Conservation (phyloP, 768 basidiomycete genomes). For the Mycena amicta region DNA sequence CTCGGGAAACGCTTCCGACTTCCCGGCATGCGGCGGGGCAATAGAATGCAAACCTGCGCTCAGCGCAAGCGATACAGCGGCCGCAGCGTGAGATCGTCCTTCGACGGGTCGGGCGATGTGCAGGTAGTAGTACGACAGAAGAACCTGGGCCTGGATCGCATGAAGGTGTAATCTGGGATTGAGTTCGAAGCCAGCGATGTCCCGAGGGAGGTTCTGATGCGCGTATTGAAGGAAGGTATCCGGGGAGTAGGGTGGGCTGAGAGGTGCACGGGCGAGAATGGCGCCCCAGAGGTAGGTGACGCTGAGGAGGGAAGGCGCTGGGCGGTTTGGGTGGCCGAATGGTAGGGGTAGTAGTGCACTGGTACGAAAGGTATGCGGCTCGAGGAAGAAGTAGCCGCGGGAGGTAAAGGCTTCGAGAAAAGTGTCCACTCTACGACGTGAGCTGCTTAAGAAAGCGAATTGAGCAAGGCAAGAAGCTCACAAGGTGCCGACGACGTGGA, state of each 20-base stretch:
- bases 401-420: neutral
- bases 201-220: conserved; percentile 29
- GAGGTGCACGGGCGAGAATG: conserved; percentile 11
- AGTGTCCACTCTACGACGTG: neutral
- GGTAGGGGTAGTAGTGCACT: neutral
- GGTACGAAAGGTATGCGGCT: neutral
- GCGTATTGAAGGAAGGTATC: conserved; percentile 34
- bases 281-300: conserved; percentile 32
- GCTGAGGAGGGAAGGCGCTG: conserved; percentile 26
- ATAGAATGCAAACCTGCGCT: conserved; percentile 28
- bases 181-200: conserved; percentile 26
- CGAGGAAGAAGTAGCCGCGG: neutral
- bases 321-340: neutral
- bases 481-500: neutral
- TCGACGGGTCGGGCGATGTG: conserved; percentile 39
- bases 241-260: conserved; percentile 15
- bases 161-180: conserved; percentile 32
- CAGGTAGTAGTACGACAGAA: conserved; percentile 46
- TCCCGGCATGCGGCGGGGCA: neutral
- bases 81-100: conserved; percentile 41
- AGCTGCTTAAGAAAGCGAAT: neutral
- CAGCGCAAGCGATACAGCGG: conserved; percentile 33
- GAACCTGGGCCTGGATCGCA: conserved; percentile 38
- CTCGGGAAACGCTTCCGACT: neutral
- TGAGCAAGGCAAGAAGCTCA: too few species aligned